Base-by-base conservation (phyloP, 306 rosid species). In the Pterocarpus santalinus region DNA sequence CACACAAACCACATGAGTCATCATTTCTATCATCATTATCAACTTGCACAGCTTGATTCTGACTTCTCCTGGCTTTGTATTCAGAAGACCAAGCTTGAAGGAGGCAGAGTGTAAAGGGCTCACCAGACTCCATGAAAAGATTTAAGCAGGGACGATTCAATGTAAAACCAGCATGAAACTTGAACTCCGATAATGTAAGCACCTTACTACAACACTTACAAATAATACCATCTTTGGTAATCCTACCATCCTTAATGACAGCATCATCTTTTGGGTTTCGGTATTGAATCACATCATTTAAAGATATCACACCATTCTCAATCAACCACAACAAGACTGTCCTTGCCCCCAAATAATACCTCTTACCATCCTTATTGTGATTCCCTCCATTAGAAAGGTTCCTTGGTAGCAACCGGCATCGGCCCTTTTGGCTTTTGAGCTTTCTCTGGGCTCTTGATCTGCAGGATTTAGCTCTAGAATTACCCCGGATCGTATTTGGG, bases 21-120 rank as follows among this genome's bases (percentile, higher is more conserved):
- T 96, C 99, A 71, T 96, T 96, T 90, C 80, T 67, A 80, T 96
- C 99, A 68, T 88, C 83, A 53, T 90, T 85, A 62, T 88, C 97
- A 49, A 58, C 86, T 84, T 68, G 83, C 73, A 86, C 90, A 12
- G 81, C 82, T 76, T 78, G 92, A 84, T 75, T 87, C 73, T 83
- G 85, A 80, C 82, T 82, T 90, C 87, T 96, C 86, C 94, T 87
- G 74, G 88, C 60, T 85, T 90, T 92, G 91, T 93, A 96, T 76
- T 96, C 99, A 71, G 92, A 89, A 66, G 99, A 93, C 99, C 99
- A 96, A 73, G 99, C 99, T 90, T 91, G 93, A 90, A 96, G 98
- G 87, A 90, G 97, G 87, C 98, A 90, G 79, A 96, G 82, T 80
- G 94, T 89, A 83, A 93, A 93, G 74, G 98, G 87, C 87, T 90